Evolutionary conservation across 2,329 filamentous ascomycete genomes (phyloP).

Genomic region (Clarireedia homoeocarpa): DNA sequence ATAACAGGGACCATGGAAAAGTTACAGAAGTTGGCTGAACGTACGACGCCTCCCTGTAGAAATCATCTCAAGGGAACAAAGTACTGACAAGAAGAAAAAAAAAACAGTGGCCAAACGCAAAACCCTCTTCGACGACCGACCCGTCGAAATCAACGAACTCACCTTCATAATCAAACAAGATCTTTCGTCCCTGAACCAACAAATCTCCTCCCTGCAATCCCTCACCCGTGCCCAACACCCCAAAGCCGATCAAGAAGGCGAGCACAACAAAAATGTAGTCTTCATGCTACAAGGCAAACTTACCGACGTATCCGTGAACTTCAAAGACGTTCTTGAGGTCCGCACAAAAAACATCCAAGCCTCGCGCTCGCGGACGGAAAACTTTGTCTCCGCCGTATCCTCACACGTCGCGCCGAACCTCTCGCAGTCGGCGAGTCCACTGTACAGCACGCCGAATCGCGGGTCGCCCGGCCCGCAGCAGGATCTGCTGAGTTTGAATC

Average conservation of each 20-base stretch:
- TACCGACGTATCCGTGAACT: slow-evolving; percentile 86
- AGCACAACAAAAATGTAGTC: slow-evolving; percentile 97
- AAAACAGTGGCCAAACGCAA: slow-evolving; percentile 78
- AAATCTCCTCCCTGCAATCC: slow-evolving; percentile 75
- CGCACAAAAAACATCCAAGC: slow-evolving; percentile 98
- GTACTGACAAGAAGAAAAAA: background rate
- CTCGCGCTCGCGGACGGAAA: slow-evolving; percentile 83
- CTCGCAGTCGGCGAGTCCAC: slow-evolving; percentile 70
- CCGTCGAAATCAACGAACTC: slow-evolving; percentile 93
- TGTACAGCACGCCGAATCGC: slow-evolving; percentile 73
- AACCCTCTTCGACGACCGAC: slow-evolving; percentile 93
- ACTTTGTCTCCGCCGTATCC: slow-evolving; percentile 88
- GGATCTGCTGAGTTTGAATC: slow-evolving; percentile 79
- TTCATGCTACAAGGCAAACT: slow-evolving; percentile 85
- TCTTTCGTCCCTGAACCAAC: slow-evolving; percentile 73
- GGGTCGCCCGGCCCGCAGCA: slow-evolving; percentile 55
- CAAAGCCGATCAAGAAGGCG: slow-evolving; percentile 68
- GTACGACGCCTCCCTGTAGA: slow-evolving; percentile 37
- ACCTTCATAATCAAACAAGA: slow-evolving; percentile 99
- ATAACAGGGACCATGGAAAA: slow-evolving; percentile 93
- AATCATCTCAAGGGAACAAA: too few relatives aligned
- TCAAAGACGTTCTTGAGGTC: slow-evolving; percentile 95
- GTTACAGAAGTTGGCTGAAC: slow-evolving; percentile 82
- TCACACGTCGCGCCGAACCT: slow-evolving; percentile 62
- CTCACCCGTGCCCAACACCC: slow-evolving; percentile 73